Evolutionary conservation across 2,329 filamentous ascomycete species (phyloP), one percentile per base, ranked within the genome.

Genomic region (Ophiostoma ips): DNA sequence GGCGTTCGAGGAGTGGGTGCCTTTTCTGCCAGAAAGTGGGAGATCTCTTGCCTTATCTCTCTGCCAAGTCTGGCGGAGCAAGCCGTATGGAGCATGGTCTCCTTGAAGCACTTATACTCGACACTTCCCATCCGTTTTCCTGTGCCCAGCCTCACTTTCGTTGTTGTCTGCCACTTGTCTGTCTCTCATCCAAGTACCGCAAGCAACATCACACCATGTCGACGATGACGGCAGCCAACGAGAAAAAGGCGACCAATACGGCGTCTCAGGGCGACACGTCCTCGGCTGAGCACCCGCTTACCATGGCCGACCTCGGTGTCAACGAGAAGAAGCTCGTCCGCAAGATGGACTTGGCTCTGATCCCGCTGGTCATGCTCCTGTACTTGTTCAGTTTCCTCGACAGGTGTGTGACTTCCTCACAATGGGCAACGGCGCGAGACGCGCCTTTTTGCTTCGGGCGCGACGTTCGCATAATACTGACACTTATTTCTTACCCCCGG

Each of bases 311-410:
- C n/a, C 40, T 43, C 24, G 40, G 40, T n/a, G 40, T 43, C 30
- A 28, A 45, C 11, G 43, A 45, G 43, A 45, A 45, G 43, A 13
- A 35, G 46, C 46, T 48, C 11, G 21, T 38, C 21, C 46, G 46
- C 9, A 48, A 38, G n/a, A 48, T 48, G 33, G 46, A 48, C 35
- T 31, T 18, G 19, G 30, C 30, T 8, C 19, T 48, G 33, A 36
- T 48, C 35, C 46, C 46, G 19, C 19, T 48, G 30, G 33, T 48
- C 11, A 35, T 36, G 33, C 6, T 16, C 19, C 19, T 48, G 4
- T 36, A 48, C 19, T 24, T 48, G 33, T 38, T 48, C 28, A 48
- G 33, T 19, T 48, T 48, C 16, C 46, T 48, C 12, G 46, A 48
- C n/a, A 24, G 40, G 40, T 43, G 30, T 7, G 36, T 38, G 15